Percentiles rank a stretch among this genome's conserved stretches.
phyloP scores from a whole-genome alignment of 208 protist species.

The Acanthamoeba healyi region DNA sequence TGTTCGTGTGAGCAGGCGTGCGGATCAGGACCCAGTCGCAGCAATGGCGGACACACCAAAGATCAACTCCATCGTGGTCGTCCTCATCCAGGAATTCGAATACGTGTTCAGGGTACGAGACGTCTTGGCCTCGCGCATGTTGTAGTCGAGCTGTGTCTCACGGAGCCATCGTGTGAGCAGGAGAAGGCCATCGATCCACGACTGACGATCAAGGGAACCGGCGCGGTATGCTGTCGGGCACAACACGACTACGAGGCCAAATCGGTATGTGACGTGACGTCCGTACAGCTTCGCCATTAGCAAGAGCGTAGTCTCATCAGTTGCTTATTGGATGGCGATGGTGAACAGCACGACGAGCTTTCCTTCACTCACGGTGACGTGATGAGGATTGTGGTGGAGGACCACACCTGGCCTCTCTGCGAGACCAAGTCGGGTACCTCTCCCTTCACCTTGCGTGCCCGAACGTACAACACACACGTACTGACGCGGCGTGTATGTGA shows the following conservation, averaged over 20 bases:
- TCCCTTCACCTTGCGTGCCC: background rate
- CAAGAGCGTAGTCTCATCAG: too few species aligned
- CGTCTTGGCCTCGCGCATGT: background rate
- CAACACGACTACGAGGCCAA: slow-evolving; percentile 71
- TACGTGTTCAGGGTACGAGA: slow-evolving; percentile 55
- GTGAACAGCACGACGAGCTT: background rate
- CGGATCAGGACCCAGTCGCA: slow-evolving; percentile 13
- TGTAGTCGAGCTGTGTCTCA: background rate
- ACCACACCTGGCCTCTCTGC: background rate
- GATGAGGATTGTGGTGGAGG: slow-evolving; percentile 6
- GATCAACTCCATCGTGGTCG: slow-evolving; percentile 61
- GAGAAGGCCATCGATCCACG: slow-evolving; percentile 25
- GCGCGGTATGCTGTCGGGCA: slow-evolving; percentile 21
- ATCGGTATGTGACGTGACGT: background rate
- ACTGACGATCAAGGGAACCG: background rate
- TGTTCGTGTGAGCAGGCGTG: background rate
- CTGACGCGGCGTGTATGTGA: background rate
- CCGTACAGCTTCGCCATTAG: too few species aligned
- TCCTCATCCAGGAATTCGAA: slow-evolving; percentile 58
- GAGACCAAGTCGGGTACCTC: background rate
- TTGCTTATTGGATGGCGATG: too few species aligned
- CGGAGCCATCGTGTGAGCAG: background rate
- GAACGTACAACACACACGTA: background rate
- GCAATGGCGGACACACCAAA: slow-evolving; percentile 60
- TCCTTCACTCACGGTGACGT: background rate